Base-by-base conservation (phyloP, 148 eudicot genomes). In the Rhododendron griersonianum region DNA sequence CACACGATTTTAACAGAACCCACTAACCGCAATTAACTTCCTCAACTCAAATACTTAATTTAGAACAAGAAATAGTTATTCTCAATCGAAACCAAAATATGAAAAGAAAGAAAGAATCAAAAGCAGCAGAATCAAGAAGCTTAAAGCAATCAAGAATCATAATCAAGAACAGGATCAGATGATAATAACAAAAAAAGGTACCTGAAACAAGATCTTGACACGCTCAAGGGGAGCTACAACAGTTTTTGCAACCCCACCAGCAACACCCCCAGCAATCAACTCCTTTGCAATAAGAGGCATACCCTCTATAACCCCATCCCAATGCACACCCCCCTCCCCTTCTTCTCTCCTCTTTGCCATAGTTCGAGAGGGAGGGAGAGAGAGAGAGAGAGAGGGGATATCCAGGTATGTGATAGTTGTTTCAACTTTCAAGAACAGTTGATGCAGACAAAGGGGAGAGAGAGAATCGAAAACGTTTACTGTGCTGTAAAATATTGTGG, bases 201-300 rank as follows among this genome's bases (percentile, higher is more conserved):
- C 99, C 98, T 96, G 99, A 89, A 96, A 96, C 77, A 95, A 88
- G 87, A 96, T 96, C 91, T 96, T 96, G 92, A 96, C 86, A 53
- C 99, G 98, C 83, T 96, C 99, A 90, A 96, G 95, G 30, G 99
- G 99, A 0, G 99, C 99, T 8, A 96, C 99, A 81, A 89, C 94
- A 47, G 95, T 90, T 88, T 96, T 96, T 14, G 99, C 99, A 75
- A 96, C 84, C 7, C 99, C 99, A 80, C 99, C 99, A 28, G 99
- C 96, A 48, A 94, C 95, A 1, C 98, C 99, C 11, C 99, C 99
- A 5, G 99, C 96, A 67, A 96, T 87, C 82, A 96, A 89, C 88
- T 96, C 98, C 84, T 96, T 96, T 0, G 93, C 94, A 75, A 93
- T 90, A 81, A 94, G 78, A 35, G 99, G 99, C 94, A 92, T 90